Conservation (phyloP, 306 rosid genomes). For the Pueraria montana region DNA sequence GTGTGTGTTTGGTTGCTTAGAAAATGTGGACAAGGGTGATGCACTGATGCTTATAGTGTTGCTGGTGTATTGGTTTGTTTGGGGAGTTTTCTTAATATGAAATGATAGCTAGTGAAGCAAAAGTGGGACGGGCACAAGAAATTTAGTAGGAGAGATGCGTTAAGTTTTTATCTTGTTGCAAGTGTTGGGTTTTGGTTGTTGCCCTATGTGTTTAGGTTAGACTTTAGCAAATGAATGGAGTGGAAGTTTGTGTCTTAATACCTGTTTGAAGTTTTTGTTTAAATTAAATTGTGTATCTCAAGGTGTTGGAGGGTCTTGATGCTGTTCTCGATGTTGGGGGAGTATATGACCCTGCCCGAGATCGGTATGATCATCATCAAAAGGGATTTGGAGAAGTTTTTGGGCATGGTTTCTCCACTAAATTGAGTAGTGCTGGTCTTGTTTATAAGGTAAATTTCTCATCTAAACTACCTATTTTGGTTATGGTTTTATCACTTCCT, state of each 20-base stretch:
- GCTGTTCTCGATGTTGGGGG: conserved; percentile 99
- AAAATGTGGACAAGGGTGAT: conserved; percentile 20
- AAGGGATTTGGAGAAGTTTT: conserved; percentile 93
- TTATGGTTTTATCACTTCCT: background rate
- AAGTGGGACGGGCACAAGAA: conserved; percentile 19
- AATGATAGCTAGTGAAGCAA: background rate
- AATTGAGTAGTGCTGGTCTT: conserved; percentile 97
- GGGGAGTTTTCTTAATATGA: background rate
- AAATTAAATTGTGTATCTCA: conserved; percentile 37
- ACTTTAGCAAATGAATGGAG: conserved; percentile 5
- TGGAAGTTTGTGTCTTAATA: background rate
- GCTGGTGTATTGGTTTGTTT: background rate
- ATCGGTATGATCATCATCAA: conserved; percentile 98
- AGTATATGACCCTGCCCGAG: conserved; percentile 76
- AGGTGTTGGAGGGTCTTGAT: conserved; percentile 91
- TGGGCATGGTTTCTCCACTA: conserved; percentile 90
- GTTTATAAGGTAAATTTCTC: conserved; percentile 77
- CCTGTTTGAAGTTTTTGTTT: conserved; percentile 12
- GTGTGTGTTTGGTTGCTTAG: conserved; percentile 1
- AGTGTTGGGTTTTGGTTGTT: conserved; percentile 18
- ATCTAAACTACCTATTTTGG: conserved; percentile 14
- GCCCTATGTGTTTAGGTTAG: background rate
- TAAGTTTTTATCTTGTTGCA: background rate
- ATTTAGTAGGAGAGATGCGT: background rate
- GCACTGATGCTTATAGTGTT: background rate